Conservation (phyloP, 306 rosid species). For the Ziziphus jujuba region DNA sequence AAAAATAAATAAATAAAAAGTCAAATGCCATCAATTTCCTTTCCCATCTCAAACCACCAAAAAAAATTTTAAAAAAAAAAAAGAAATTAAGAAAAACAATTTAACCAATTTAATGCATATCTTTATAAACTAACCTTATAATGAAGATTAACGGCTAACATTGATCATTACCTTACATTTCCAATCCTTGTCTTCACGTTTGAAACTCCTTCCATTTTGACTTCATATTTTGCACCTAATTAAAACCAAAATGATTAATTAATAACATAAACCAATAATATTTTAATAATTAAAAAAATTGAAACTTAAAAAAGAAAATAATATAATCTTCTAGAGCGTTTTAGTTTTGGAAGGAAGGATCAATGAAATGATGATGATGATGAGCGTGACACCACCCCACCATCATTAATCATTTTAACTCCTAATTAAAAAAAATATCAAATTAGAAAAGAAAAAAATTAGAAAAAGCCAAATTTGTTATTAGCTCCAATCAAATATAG, state of each 20-base stretch:
- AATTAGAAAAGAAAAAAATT: background rate
- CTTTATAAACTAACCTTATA: too few relatives aligned
- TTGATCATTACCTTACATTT: too few relatives aligned
- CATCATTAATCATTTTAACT: constrained; percentile 54
- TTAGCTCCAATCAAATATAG: background rate
- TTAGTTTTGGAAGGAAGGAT: constrained; percentile 25
- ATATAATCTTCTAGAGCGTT: constrained; percentile 43
- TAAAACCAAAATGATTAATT: background rate
- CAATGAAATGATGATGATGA: constrained; percentile 47
- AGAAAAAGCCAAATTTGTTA: background rate
- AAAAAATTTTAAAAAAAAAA: background rate
- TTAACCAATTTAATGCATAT: background rate
- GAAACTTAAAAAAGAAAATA: constrained; percentile 1
- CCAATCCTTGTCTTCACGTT: background rate
- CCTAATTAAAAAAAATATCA: background rate
- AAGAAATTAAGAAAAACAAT: background rate
- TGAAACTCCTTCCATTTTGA: constrained; percentile 5
- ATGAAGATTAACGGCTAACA: too few relatives aligned
- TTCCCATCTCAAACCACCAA: background rate
- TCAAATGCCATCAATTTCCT: constrained; percentile 30
- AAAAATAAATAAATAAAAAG: background rate
- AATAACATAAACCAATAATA: background rate
- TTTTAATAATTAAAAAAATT: background rate
- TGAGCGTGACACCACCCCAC: constrained; percentile 77
- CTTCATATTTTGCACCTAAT: background rate